Evolutionary conservation across 345 rosid genomes (phyloP), one percentile per base, ranked within the genome.

Genomic region (Pistacia atlantica): DNA sequence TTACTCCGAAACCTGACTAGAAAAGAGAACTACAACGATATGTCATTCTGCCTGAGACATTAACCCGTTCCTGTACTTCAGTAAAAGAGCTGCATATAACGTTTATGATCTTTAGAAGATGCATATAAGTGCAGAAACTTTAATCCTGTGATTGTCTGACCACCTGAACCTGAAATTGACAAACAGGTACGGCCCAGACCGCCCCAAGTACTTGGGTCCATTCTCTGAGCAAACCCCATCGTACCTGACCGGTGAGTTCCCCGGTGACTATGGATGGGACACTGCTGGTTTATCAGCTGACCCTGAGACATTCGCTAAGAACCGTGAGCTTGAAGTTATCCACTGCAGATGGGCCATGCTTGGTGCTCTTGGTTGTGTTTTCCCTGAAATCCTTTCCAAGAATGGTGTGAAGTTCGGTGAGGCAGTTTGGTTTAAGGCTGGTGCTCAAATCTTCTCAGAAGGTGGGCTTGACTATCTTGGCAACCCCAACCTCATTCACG

Each of bases 281-380:
- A 91, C 97, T n/a, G 98, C 98, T 16, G 98, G 99, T 7, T 80
- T 93, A 60, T 95, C 99, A 0, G 98, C 98, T 28, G 99, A 95
- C 73, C 99, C 98, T 0, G 97, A 95, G 87, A 95, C 99, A 70
- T 93, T 93, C 54, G 89, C 99, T 75, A 95, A 91, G 91, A 95
- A 92, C 91, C 97, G 97, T 57, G 98, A 95, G 89, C 95, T 92
- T 16, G 98, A 92, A 78, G 98, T 95, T 57, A 92, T 92, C 86
- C 98, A 95, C 88, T 70, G 88, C 91, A 85, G 98, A 86, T 95
- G 98, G 97, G 98, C 97, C 6, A 95, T 95, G 98, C 91, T 95
- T 22, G 97, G 98, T 1, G 98, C 98, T 28, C 90, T 92, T 0
- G 97, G 97, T 8, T 95, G 97, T 18, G 92, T 91, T 80, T 91